Evolutionary conservation across 1,139 yeast species (phyloP), one percentile per base, ranked within the genome.

Genomic region (Hansenula anomala): DNA sequence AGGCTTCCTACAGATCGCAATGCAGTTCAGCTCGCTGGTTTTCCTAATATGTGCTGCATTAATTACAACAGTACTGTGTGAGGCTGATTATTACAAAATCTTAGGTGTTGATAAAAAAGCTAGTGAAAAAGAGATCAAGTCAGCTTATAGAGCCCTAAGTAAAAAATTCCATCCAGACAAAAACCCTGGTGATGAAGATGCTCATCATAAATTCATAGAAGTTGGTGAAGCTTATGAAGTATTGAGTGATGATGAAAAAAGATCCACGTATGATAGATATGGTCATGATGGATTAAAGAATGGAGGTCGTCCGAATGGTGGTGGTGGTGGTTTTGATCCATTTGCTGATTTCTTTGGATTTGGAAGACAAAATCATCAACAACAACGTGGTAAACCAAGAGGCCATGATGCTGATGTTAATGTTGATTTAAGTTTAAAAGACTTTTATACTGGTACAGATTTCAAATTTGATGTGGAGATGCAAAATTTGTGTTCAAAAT

Each of bases 131-230:
- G 90, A 90, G 43, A 86, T 92, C 65, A 88, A 87, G 58, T 77
- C 80, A 45, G 96, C 97, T 0, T 92, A 90, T 61, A 67, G 96
- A 50, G 77, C 78, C 44, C 67, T 92, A 48, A 82, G 94, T 49
- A 84, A 89, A 60, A 87, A 86, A 56, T 89, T 77, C 61, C 98
- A 92, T 58, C 98, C 98, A 1, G 98, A 92, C 61, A 92, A 94
- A 66, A 92, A 92, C 56, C 83, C 78, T 24, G 82, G 80, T 9
- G 78, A 82, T 48, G 92, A 86, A 18, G 82, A 74, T 31, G 95
- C 97, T 2, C 90, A 86, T 48, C 82, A 83, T 41, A 82, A 76
- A 61, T 92, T 89, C 61, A 81, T 92, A 38, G 95, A 89, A 59
- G 77, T 92, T 23, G 96, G 96, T 9, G 95, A 85, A 52, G 97